Percentiles rank a stretch among this genome's conserved stretches.
These are phyloP conservation scores for Aspergillus latus DNA, from an alignment of 2,329 filamentous ascomycete species.

Conservation along the genomic window DNA sequence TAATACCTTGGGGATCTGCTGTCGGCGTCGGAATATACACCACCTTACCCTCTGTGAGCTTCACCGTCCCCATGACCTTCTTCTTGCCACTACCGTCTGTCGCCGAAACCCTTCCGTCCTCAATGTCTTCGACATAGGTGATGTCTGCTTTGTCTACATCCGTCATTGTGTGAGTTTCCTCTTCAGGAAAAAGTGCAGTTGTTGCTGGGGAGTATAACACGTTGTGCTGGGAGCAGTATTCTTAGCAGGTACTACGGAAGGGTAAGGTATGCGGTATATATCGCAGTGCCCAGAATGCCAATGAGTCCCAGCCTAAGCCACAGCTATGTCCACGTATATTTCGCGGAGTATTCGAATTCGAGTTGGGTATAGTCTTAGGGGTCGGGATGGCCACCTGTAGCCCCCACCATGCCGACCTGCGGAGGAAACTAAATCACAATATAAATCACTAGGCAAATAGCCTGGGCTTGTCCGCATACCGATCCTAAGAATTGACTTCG, in stretches of 20 bases:
- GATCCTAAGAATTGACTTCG: background rate
- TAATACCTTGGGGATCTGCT: conserved; percentile 31
- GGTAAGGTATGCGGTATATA: background rate
- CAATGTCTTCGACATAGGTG: conserved; percentile 21
- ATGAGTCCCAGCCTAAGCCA: background rate
- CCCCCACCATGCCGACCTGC: background rate
- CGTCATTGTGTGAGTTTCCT: background rate
- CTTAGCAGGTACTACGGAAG: background rate
- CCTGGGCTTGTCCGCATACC: background rate
- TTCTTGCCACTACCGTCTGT: background rate
- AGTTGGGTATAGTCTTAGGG: background rate
- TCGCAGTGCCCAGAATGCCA: background rate
- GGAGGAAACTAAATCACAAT: too few species aligned
- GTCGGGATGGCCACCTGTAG: background rate
- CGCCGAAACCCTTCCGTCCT: conserved; percentile 8
- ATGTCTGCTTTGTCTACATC: conserved; percentile 8
- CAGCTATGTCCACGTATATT: background rate
- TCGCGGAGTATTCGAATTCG: background rate
- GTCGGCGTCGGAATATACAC: conserved; percentile 39
- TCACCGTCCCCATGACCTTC: conserved; percentile 28
- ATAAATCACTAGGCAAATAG: background rate
- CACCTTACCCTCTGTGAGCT: conserved; percentile 33
- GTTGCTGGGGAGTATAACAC: background rate
- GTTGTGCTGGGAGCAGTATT: too few species aligned
- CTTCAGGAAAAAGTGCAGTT: too few species aligned